Percentiles rank a stretch among this genome's conserved stretches.
Conservation (phyloP, 371 early-diverging fungal species). For the Rhizopus delemar region DNA sequence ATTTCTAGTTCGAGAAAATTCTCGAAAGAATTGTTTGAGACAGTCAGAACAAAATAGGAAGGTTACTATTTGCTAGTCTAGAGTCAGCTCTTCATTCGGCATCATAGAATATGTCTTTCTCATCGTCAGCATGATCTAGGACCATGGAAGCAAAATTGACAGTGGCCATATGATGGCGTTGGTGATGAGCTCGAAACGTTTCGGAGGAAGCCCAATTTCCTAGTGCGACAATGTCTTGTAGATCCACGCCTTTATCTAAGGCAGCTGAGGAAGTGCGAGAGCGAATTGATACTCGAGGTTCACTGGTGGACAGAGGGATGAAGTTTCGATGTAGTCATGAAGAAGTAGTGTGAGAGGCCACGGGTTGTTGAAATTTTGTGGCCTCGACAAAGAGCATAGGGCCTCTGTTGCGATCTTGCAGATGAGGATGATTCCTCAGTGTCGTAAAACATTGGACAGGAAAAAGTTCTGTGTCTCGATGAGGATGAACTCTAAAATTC, state of each 20-base stretch:
- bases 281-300: constrained; percentile 10
- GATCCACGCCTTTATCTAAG: constrained; percentile 2
- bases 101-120: constrained; percentile 7
- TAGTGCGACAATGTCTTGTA: constrained; percentile 16
- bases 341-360: constrained; percentile 1
- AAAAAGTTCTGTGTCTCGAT: neutral
- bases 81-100: constrained; percentile 3
- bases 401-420: neutral
- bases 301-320: constrained; percentile 7
- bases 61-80: constrained; percentile 13
- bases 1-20: no score
- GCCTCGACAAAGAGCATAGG: constrained; percentile 5
- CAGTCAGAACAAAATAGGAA: constrained; percentile 6
- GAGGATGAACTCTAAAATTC: constrained; percentile 4
- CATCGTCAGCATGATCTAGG: neutral
- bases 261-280: constrained; percentile 15
- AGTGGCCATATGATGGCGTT: constrained; percentile 9
- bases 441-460: neutral
- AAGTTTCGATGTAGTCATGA: constrained; percentile 9
- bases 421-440: constrained; percentile 5
- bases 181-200: constrained; percentile 17
- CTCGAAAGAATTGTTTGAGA: no score
- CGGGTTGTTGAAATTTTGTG: neutral
- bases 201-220: constrained; percentile 19
- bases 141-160: constrained; percentile 12